Evolutionary conservation across 2,329 filamentous ascomycete species (phyloP), one percentile per base, ranked within the genome.

Genomic region (Monosporascus sp.): DNA sequence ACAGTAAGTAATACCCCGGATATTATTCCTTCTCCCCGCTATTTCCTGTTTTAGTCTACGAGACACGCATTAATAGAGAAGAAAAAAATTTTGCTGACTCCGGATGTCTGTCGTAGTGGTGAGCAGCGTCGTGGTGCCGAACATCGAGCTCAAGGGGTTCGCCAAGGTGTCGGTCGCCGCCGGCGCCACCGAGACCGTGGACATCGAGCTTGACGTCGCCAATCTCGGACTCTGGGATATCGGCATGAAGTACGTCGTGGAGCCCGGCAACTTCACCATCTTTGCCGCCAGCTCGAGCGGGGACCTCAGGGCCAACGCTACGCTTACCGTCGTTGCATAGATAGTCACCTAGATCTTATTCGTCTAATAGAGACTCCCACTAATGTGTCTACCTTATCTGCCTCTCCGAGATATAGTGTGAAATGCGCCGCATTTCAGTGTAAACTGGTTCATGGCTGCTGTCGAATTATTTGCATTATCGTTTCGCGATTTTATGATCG

Each of bases 211-310:
- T 20, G 62, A 75, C 31, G 72, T 83, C 3, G 60, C 65, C 20
- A 73, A 80, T 47, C 66, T 82, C 57, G 81, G 81, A 0, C 61
- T 84, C 7, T 85, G 81, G 81, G 72, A 82, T 64, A 60, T 69
- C 14, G 73, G 69, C 36, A 86, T 89, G 83, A 71, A 85, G 66
- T 90, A 90, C 67, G 84, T 88, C 24, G 86, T 90, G 38, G 88
- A 90, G 74, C 80, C 80, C 3, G 87, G 87, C 1, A 78, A 84
- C 41, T 90, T 90, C 65, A 69, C 76, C 5, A 72, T 89, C 9
- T 72, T 77, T 51, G 78, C 86, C 17, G 87, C 85, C n/a, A 76
- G 73, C 50, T 80, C 78, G 24, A 85, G 82, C 59, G 70, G 71
- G 51, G 78, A 84, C 65, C 63, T 85, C 51, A 76, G 76, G 57